Base-by-base conservation (phyloP, 2,329 filamentous ascomycete genomes). In the Xylaria sp. region DNA sequence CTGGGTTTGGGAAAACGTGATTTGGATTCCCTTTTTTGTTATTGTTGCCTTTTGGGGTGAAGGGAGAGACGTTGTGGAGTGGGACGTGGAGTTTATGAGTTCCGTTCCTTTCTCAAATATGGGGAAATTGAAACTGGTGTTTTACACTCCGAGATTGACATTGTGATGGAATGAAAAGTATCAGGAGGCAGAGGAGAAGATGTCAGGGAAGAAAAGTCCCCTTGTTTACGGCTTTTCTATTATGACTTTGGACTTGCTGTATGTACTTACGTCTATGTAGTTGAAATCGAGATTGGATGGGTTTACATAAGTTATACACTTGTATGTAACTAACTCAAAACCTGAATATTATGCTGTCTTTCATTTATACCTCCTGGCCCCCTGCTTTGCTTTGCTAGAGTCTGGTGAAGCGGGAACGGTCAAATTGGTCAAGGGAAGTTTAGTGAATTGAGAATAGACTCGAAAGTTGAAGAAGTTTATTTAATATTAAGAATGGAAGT, bases 1-100 rank as follows among this genome's bases (percentile, higher is more conserved):
- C 68, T 35, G 73, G 74, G 1, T 68, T 75, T 61, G 68, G 29
- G 67, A 66, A 63, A 59, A 64, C 35, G 25, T 64, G 63, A 65
- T 57, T 60, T 63, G n/a, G 9, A 27, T 48, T 55, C 44, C 48
- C 21, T 25, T 13, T n/a, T 13, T 13, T 60, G 6, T 18, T 60
- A 35, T 53, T 61, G 37, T 32, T 60, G 40, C 29, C 12, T 35
- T 60, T 50, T 42, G 18, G 40, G 40, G 40, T 42, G 32, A 23
- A 21, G 37, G n/a, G 48, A 55, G 40, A 25, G 23, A 27, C 8
- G 29, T 9, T 10, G 37, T 35, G 8, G 32, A 10, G 10, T 35
- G 8, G 32, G 32, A 10, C 10, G 32, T 9, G 32, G 32, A 10
- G 32, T 35, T 35, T 10, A 35, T 35, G 32, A 35, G 32, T 35